phyloP scores from a whole-genome alignment of 2,329 filamentous ascomycete species.

The Phaeosphaeria sp. region DNA sequence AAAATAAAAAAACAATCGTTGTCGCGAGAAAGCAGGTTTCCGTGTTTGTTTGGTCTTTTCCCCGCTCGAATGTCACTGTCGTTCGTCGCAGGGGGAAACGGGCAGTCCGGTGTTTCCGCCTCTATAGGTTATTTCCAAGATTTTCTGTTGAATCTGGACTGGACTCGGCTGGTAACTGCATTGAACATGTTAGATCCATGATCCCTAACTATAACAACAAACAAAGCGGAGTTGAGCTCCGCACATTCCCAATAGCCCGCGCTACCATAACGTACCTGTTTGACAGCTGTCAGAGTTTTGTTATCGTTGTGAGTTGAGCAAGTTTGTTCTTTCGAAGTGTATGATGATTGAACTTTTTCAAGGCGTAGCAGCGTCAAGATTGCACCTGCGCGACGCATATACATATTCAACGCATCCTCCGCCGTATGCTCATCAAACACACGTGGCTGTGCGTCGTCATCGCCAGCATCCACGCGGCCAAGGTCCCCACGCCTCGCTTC shows the following conservation, averaged over 20 bases:
- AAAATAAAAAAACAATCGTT: no score
- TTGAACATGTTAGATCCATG: not conserved
- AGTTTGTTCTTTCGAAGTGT: no score
- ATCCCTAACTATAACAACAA: no score
- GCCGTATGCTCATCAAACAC: not conserved
- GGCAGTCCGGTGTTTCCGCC: no score
- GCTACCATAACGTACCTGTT: not conserved
- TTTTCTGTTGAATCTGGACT: not conserved
- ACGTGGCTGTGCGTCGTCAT: not conserved
- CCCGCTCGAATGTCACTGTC: not conserved
- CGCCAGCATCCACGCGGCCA: not conserved
- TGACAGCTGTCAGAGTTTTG: not conserved
- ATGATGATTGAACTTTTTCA: no score
- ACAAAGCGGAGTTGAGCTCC: not conserved
- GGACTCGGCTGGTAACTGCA: not conserved
- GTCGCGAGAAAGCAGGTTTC: not conserved
- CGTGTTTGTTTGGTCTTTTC: not conserved
- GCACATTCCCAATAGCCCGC: not conserved
- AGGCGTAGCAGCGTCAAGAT: no score
- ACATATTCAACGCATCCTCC: no score
- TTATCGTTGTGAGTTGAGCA: not conserved
- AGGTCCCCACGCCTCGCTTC: not conserved
- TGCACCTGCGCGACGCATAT: no score
- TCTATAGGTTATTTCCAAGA: not conserved
- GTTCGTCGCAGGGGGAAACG: not conserved